Evolutionary conservation across 78 protist genomes (phyloP).

Genomic region (Anaeramoeba ignava): DNA sequence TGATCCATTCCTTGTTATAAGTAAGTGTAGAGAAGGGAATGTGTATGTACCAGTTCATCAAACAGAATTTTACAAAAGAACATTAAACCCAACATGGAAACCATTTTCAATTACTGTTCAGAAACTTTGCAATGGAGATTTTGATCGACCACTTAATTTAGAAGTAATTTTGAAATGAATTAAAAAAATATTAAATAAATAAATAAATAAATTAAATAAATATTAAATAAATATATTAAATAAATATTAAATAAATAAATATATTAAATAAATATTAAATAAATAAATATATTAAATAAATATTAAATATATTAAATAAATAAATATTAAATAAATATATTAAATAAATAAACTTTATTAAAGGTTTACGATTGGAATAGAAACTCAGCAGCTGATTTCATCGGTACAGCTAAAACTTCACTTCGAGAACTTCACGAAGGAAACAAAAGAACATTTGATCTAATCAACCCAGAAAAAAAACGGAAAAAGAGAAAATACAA

Average conservation of each 20-base stretch:
- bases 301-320: too few relatives aligned
- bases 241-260: too few relatives aligned
- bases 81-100: not conserved
- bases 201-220: too few relatives aligned
- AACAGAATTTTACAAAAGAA: not conserved
- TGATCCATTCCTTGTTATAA: not conserved
- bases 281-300: too few relatives aligned
- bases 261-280: too few relatives aligned
- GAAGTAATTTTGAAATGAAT: too few relatives aligned
- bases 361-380: not conserved
- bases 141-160: not conserved
- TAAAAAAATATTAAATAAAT: too few relatives aligned
- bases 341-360: too few relatives aligned
- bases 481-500: not conserved
- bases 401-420: not conserved
- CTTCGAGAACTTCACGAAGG: not conserved
- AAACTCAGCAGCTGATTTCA: not conserved
- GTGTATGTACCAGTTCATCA: not conserved
- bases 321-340: too few relatives aligned
- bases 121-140: not conserved
- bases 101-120: not conserved
- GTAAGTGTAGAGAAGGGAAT: not conserved
- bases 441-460: not conserved
- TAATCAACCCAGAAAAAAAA: not conserved
- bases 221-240: too few relatives aligned